Base-by-base conservation (phyloP, 768 basidiomycete species). In the Macrocybe gigantea region DNA sequence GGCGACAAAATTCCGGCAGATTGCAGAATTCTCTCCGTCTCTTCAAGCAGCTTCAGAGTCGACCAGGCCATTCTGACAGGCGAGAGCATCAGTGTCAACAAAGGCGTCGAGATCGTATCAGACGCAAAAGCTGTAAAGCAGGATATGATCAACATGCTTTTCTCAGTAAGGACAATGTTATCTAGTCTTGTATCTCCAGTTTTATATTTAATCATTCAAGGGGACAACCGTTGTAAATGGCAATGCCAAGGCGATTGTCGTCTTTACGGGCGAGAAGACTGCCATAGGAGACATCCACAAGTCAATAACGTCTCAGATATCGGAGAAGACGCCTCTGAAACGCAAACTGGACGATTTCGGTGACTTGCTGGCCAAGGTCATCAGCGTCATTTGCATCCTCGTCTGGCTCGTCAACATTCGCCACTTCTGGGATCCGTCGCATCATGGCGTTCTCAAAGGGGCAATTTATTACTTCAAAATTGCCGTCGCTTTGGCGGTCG, bases 391-490 rank as follows among this genome's bases (percentile, higher is more conserved):
- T 59, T 99, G 95, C 58, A 74, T 99, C 50, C 83, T 99, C 52
- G 95, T 99, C 54, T 99, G 95, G 95, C 73, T 97, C 51, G 88
- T 99, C 69, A 99, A 99, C 67, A 77, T 93, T 56, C 83, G 89
- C 44, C 92, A 99, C 69, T 99, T 99, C 67, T 85, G 80, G 79
- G 95, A 99, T 60, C 93, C 95, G 3, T 79, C 88, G 22, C 95
- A 99, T 61, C 88, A 88, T 54, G 90, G 94, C 42, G 81, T 70
- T 40, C 73, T 97, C 59, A 93, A 93, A 63, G 95, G 95, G 37
- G 95, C 95, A 0, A 81, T 99, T 45, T 98, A 97, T 66, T 99
- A 99, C 70, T 91, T 99, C 79, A 99, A 99, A 71, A 97, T 99
- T 61, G 95, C 95, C 33, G 96, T 99, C 38, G 93, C 96, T 5